Evolutionary conservation across 345 rosid genomes (phyloP), one percentile per base, ranked within the genome.

Genomic region (Acer negundo): DNA sequence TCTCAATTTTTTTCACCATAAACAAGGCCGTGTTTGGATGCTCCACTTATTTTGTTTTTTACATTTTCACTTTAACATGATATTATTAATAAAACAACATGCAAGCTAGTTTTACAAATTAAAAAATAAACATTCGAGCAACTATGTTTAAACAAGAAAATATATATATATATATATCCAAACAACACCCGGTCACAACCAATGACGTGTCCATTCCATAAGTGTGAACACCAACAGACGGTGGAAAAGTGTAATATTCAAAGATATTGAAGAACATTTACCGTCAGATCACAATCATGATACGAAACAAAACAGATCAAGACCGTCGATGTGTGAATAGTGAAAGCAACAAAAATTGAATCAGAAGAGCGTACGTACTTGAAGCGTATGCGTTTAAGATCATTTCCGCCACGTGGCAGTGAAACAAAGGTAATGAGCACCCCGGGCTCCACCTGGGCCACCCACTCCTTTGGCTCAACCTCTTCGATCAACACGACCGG

Each of bases 371-470:
- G 31, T 46, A 55, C 87, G 82, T 79, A 93, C 99, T 96, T 92
- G 93, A 95, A 93, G 38, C 98, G 93, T 79, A 95, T 94, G 23
- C 94, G 91, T 73, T 90, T 94, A 51, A 97, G 93, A 89, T 97
- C 97, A 81, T 97, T 97, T 7, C 99, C 97, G 79, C 97, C 99
- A 64, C 87, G 89, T 55, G 97, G 99, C 62, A 97, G 90, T 64
- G 98, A 92, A 40, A 93, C 87, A 82, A 97, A 97, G 42, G 97
- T 93, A 23, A 97, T 97, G 44, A 94, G 93, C 61, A 97, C 97
- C 0, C 98, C 98, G 1, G 98, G 98, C 87, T 97, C 99, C 31
- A 97, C 97, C 78, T 94, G 99, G 38, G 99, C 98, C 12, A 96
- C 93, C 98, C 99, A 96, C 76, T 96, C 98, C 79, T 92, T 94